Evolutionary conservation across 139 green algal species (phyloP).

Genomic region (Chlorella sp.): DNA sequence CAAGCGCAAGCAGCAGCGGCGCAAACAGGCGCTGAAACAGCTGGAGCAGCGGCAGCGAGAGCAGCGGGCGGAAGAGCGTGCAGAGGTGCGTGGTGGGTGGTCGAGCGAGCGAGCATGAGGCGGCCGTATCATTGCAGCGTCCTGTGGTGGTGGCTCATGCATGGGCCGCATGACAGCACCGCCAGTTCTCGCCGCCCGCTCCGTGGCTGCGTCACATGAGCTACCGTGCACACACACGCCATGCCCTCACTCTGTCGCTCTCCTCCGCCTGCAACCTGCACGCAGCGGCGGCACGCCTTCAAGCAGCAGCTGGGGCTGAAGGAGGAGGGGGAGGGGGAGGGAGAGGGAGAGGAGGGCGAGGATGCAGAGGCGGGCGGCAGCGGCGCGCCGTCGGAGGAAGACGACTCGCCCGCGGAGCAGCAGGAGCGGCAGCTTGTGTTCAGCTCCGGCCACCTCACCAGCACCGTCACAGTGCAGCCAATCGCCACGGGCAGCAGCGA

Average conservation of each 20-base stretch:
- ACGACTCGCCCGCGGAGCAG: not conserved
- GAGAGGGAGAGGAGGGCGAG: not conserved
- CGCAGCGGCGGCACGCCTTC: slow-evolving; percentile 53
- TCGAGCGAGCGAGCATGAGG: too few species aligned
- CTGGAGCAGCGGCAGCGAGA: slow-evolving; percentile 46
- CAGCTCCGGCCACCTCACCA: slow-evolving; percentile 18
- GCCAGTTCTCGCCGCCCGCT: not conserved
- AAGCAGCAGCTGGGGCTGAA: slow-evolving; percentile 44
- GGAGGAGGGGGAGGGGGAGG: not conserved
- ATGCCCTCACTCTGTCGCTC: not conserved
- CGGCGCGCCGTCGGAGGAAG: not conserved
- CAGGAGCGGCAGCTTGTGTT: slow-evolving; percentile 42
- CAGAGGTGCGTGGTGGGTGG: slow-evolving; percentile 47
- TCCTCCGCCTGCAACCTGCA: not conserved
- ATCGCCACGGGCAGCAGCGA: slow-evolving; percentile 36
- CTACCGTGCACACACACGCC: too few species aligned
- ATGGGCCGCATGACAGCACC: not conserved
- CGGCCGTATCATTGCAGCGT: not conserved
- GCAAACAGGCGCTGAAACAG: slow-evolving; percentile 63
- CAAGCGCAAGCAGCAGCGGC: slow-evolving; percentile 70
- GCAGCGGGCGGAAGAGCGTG: slow-evolving; percentile 51
- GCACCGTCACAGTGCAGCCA: slow-evolving; percentile 33
- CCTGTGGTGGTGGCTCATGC: not conserved
- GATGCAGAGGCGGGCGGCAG: not conserved
- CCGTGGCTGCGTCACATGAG: too few species aligned